Evolutionary conservation across 306 rosid genomes (phyloP), one percentile per base, ranked within the genome.

Genomic region (Casuarina cunninghamiana): DNA sequence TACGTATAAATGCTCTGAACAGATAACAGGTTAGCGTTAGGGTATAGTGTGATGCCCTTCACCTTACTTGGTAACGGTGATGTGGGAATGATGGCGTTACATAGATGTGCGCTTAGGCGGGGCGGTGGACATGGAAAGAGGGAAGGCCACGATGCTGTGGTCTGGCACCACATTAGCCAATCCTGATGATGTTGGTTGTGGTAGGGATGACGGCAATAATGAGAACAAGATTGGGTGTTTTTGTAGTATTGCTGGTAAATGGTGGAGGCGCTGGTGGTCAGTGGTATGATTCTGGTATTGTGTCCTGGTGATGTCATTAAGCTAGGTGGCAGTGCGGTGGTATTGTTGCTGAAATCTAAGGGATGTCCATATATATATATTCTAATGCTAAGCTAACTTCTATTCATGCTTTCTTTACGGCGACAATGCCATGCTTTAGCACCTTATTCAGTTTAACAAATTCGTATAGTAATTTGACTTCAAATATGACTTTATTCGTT

Each of bases 251-350:
- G 32, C 3, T 4, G 61, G 2, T 5, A 5, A 6, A 19, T 55
- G 8, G 62, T n/a, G 35, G 62, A 5, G 10, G 6, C 19, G 62
- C 62, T 19, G 35, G 63, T 57, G 12, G 63, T n/a, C 21, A 19
- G 63, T 19, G 13, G 7, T 6, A 19, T 19, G 35, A 19, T 57
- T 57, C 12, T 57, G 63, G 63, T 16, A 53, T 7, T 53, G 57
- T 13, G 57, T 13, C 13, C 17, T 53, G 60, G 60, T 8, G 58
- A 19, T 17, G 6, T 13, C n/a, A 15, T 17, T 13, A 17, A 19
- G 58, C 58, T 53, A 35, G 46, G 48, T 65, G 70, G 71, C 71
- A 13, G 49, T 65, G 41, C 49, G 17, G 44, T 39, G 70, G 19
- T 35, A 1, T 0, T 65, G 32, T 39, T 38, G 26, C 15, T 65